Evolutionary conservation across 78 protist species (phyloP), one percentile per base, ranked within the genome.

Genomic region (Tieghemostelium lacteum): DNA sequence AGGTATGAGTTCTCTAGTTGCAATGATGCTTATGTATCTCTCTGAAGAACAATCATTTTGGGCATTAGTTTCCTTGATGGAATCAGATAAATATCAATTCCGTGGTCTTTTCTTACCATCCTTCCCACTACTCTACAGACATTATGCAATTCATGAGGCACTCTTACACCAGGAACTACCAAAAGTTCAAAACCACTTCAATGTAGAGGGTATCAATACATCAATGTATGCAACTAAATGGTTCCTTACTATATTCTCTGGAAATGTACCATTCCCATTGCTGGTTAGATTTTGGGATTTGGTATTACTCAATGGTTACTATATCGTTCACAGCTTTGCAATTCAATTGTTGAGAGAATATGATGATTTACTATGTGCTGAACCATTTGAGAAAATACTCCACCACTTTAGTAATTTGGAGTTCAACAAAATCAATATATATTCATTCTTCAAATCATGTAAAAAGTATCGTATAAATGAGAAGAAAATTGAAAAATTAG

Each of bases 41-140:
- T 28, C 45, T 26, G 95, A 95, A 16, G 97, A 95, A 62, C 92
- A 94, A 10, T 92, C 91, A 7, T 94, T 94, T 60, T 94, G 96
- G 96, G n/a, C 83, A 19, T 58, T 94, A 28, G 93, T 88, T 1
- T 29, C 63, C 5, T 69, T 94, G 57, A 75, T 75, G 86, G 80
- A 93, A 19, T 20, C 2, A 4, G 87, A 62, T 14, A 29, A 52
- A 17, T 93, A 61, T 33, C 66, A 66, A 40, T 60, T 93, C 26
- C 83, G 92, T n/a, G 94, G 85, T 28, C 26, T 92, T n/a, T 92
- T 92, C 34, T 34, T 88, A 61, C 94, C 94, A 29, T 69, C 78
- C 1, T 83, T 83, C 72, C 91, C 91, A 2, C 5, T 83, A 28
- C 91, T 83, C 78, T 83, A 69, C 33, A 19, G 91, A 16, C 36